Base-by-base conservation (phyloP, 495 filamentous ascomycete genomes). In the Hyaloscypha hepaticicola region DNA sequence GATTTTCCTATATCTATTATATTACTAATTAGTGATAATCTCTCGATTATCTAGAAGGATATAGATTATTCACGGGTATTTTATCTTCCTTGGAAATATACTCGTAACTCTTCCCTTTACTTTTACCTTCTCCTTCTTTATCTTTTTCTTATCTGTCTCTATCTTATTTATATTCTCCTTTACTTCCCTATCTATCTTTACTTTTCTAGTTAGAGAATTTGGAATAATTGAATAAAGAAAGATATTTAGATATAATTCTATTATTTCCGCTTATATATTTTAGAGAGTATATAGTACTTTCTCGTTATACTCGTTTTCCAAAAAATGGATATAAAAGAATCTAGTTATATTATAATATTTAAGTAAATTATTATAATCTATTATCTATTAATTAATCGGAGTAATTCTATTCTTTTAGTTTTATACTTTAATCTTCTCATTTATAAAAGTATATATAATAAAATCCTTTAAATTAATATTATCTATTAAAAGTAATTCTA, bases 41-140 rank as follows among this genome's bases (percentile, higher is more conserved):
- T 5, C 22, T 55, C 52, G 52, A 22, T 22, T 25, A 25, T 55
- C 22, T 55, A 5, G 22, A 22, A 55, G 22, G 26, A 55, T 16
- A 55, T 55, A 25, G 7, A 22, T 29, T 55, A 25, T 55, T 25
- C 22, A 55, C 52, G 6, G 6, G 22, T 55, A 55, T 55, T 55
- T 55, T 29, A 55, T 26, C 7, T 26, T 55, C 7, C 22, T 22
- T 29, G 22, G 7, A 5, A 25, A 19, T 28, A 25, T 55, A 28
- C 52, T 55, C 19, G 25, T 28, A n/a, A 19, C 14, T n/a, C 19
- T 50, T 24, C 5, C 5, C 19, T 50, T 50, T 50, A 24, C 14
- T n/a, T 50, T 50, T 50, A n/a, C 19, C 19, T 50, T 24, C 19
- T 19, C 48, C 5, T 19, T 24, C 14, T 50, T 50, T 24, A 19